Percentiles rank a stretch among this genome's conserved stretches.
These are phyloP conservation scores for Claviceps africana DNA, from an alignment of 2,329 filamentous ascomycete genomes.

Conservation along the genomic window DNA sequence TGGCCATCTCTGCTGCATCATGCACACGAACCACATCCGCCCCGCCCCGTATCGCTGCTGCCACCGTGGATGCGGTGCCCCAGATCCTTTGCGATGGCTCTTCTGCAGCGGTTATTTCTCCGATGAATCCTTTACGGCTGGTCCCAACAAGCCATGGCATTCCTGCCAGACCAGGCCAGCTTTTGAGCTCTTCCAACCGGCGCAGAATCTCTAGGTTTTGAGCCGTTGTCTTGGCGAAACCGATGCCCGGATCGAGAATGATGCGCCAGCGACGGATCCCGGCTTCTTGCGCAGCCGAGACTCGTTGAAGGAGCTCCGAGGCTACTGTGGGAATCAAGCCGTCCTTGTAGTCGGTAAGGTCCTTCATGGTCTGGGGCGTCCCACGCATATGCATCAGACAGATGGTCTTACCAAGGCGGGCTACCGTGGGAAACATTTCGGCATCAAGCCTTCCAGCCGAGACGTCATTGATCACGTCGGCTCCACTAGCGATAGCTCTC, in stretches of 20 bases:
- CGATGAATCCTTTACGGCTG: constrained; percentile 83
- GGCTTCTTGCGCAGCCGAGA: constrained; percentile 61
- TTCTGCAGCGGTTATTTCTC: constrained; percentile 61
- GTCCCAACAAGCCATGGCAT: constrained; percentile 82
- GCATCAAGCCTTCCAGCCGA: constrained; percentile 68
- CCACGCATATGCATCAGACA: constrained; percentile 90
- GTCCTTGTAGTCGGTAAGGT: constrained; percentile 51
- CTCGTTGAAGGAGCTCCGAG: constrained; percentile 52
- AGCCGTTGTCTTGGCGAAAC: constrained; percentile 72
- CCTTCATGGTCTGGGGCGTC: constrained; percentile 67
- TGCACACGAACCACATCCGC: constrained; percentile 89
- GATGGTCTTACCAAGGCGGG: constrained; percentile 62
- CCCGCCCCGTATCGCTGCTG: constrained; percentile 71
- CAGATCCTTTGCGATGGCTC: constrained; percentile 57
- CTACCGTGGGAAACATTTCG: constrained; percentile 70
- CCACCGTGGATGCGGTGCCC: constrained; percentile 81
- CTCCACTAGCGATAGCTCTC: constrained; percentile 61
- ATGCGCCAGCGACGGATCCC: constrained; percentile 89
- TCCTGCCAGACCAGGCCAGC: constrained; percentile 48
- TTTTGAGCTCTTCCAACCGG: constrained; percentile 47
- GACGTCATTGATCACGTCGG: constrained; percentile 90
- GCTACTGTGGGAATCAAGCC: constrained; percentile 54
- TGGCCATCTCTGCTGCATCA: constrained; percentile 73
- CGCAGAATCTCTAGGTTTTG: constrained; percentile 76
- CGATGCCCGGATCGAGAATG: constrained; percentile 83